phyloP scores from a whole-genome alignment of 2,329 filamentous ascomycete species.

The Cytospora piceae region DNA sequence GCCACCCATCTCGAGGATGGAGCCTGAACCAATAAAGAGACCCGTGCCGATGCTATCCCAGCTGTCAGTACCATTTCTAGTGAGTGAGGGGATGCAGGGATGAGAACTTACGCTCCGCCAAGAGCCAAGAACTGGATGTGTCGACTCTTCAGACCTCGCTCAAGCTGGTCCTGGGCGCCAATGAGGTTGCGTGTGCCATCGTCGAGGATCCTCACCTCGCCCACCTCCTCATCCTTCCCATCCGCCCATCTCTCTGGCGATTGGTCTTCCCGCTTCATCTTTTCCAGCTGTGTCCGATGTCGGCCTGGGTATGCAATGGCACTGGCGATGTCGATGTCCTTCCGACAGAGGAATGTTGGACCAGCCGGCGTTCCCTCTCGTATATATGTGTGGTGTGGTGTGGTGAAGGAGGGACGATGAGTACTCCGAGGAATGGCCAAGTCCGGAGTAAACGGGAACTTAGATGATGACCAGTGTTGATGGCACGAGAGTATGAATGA shows the following conservation, averaged over 20 bases:
- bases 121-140: constrained; percentile 31
- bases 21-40: constrained; percentile 70
- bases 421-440: neutral
- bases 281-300: constrained; percentile 3
- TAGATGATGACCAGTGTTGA: neutral
- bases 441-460: neutral
- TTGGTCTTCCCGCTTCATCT: constrained; percentile 23
- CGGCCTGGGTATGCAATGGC: neutral
- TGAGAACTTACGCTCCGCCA: constrained; percentile 27
- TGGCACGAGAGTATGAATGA: neutral
- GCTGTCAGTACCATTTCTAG: constrained; percentile 4
- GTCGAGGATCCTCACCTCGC: constrained; percentile 22
- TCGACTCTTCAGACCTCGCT: constrained; percentile 30
- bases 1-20: constrained; percentile 64
- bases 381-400: neutral
- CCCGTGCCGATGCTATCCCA: constrained; percentile 71
- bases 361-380: neutral
- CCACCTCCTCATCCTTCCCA: constrained; percentile 27
- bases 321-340: neutral
- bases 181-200: constrained; percentile 26
- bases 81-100: neutral
- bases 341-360: neutral
- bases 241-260: constrained; percentile 10
- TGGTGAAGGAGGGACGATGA: neutral
- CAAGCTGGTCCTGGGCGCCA: constrained; percentile 28